Conservation (phyloP, 305 asterid genomes). For the Salvia sclarea region DNA sequence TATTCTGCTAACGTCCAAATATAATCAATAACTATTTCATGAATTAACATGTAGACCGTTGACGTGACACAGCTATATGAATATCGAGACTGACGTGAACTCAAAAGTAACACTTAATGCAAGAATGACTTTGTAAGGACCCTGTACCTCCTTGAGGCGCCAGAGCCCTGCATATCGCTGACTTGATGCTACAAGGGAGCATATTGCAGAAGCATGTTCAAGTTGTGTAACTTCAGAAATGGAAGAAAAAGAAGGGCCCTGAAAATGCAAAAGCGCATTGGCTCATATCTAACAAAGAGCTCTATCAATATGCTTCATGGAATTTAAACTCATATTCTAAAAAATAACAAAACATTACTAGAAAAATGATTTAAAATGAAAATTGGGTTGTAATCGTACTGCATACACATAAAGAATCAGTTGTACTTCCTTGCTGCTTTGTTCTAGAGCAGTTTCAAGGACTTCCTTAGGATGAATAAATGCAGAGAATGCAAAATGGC, state of each 20-base stretch:
- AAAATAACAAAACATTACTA: constrained; percentile 18
- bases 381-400: constrained; percentile 45
- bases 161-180: constrained; percentile 79
- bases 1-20: neutral
- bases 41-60: neutral
- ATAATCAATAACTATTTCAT: constrained; percentile 2
- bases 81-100: constrained; percentile 13
- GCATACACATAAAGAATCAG: constrained; percentile 64
- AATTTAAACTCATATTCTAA: too few relatives aligned
- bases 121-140: neutral
- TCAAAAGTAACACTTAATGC: neutral
- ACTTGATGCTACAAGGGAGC: constrained; percentile 74
- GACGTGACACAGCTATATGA: constrained; percentile 3
- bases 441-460: constrained; percentile 81
- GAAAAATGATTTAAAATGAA: constrained; percentile 17
- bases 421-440: constrained; percentile 63
- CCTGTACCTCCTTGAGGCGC: constrained; percentile 82
- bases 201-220: constrained; percentile 59
- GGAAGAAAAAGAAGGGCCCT: constrained; percentile 72
- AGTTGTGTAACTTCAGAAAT: constrained; percentile 43
- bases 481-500: constrained; percentile 78
- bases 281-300: constrained; percentile 21
- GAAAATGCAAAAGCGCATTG: constrained; percentile 33
- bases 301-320: constrained; percentile 30
- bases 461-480: constrained; percentile 72